Base-by-base conservation (phyloP, 192 early-diverging fungal species). In the Gonapodya prolifera region DNA sequence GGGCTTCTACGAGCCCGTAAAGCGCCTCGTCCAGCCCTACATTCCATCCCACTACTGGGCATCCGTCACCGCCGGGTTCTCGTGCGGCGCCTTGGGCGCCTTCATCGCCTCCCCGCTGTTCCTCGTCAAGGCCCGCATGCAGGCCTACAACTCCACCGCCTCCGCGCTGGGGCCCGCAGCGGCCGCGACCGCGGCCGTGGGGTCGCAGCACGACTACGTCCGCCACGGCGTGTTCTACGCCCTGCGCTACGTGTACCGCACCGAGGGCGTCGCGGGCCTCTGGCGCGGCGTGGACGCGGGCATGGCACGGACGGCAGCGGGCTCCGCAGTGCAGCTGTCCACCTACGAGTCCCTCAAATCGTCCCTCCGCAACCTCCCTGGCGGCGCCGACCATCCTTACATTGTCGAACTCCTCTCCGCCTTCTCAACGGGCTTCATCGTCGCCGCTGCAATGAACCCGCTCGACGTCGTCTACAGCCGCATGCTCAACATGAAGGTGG, bases 391-490 rank as follows among this genome's bases (percentile, higher is more conserved):
- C 13, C 76, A 45, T 70, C 28, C 81, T 75, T 34, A 83, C 80
- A 78, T 91, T 78, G 88, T 86, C 83, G 83, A 79, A 76, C 77
- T 84, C 69, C 84, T 84, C 70, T 82, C 89, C 70, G 90, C 90
- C 81, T 84, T 95, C 85, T 83, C 92, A 69, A 92, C 92, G 0
- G 92, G 93, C 73, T 88, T 96, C 76, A 91, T 94, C 79, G 92
- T 97, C 18, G 94, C 93, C 80, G 83, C 87, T 30, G 92, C 89
- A 69, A 98, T 98, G 95, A 97, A 98, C 76, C 95, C 97, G n/a
- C 96, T 96, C 77, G 97, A 98, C 83, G 94, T 97, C 2, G 91
- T 96, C 70, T 92, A 87, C 61, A 96, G 95, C 1, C 88, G 97
- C 70, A 96, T 97, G 94, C 1, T 81, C 1, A 33, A 23, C 73